A percentile compares a stretch with the other conserved stretches of the same genome.
phyloP scores from a whole-genome alignment of 257 asterid genomes.

The Solanum microdontum region DNA sequence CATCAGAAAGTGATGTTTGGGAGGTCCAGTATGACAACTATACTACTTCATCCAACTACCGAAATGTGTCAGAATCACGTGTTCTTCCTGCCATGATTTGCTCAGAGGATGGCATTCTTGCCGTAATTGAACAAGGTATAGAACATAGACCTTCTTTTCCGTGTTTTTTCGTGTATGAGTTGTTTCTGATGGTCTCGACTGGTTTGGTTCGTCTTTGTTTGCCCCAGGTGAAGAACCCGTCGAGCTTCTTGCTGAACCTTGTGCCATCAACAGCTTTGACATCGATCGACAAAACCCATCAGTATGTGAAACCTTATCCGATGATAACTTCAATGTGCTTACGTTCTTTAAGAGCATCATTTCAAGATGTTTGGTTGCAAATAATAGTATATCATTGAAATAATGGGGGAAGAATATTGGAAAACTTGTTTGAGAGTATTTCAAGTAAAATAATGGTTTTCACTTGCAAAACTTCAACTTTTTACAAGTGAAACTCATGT shows the following conservation, averaged over 20 bases:
- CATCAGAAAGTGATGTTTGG: slow-evolving; percentile 83
- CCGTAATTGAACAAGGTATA: slow-evolving; percentile 69
- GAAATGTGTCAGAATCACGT: slow-evolving; percentile 43
- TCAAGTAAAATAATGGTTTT: not conserved
- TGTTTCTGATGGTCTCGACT: slow-evolving; percentile 6
- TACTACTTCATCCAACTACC: slow-evolving; percentile 46
- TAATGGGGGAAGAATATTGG: not conserved
- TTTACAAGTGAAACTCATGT: not conserved
- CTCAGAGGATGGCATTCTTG: slow-evolving; percentile 94
- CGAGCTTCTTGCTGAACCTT: slow-evolving; percentile 83
- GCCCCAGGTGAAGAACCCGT: slow-evolving; percentile 55
- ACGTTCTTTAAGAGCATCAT: not conserved
- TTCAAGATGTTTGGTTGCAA: not conserved
- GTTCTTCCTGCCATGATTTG: slow-evolving; percentile 88
- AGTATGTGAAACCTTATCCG: slow-evolving; percentile 26
- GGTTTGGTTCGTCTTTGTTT: slow-evolving; percentile 1
- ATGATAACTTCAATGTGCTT: not conserved
- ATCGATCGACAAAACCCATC: slow-evolving; percentile 73
- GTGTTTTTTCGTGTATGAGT: not conserved
- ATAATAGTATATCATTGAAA: not conserved
- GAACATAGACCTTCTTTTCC: not conserved
- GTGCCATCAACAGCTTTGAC: slow-evolving; percentile 91
- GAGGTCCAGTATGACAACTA: slow-evolving; percentile 83
- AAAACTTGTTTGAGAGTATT: not conserved
- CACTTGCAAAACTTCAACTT: not conserved